A percentile compares a stretch with the other conserved stretches of the same genome.
These are phyloP conservation scores for Dendrobium nobile DNA, from an alignment of 106 monocot species.

Conservation along the genomic window DNA sequence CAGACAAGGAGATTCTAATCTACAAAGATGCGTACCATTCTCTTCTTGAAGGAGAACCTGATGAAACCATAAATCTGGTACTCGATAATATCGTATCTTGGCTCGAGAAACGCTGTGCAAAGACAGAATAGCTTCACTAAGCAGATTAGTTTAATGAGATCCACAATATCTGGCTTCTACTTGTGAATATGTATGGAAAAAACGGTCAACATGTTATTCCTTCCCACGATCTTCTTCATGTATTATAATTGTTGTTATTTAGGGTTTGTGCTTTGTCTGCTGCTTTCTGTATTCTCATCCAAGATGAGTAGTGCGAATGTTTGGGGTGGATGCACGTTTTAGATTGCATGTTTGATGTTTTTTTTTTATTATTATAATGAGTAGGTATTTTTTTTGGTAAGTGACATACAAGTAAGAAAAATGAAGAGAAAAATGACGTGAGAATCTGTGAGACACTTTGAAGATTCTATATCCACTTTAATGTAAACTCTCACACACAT, in stretches of 20 bases:
- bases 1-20: conserved; percentile 58
- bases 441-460: too few relatives aligned
- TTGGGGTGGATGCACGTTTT: too few relatives aligned
- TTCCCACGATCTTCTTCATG: not conserved
- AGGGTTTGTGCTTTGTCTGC: too few relatives aligned
- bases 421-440: too few relatives aligned
- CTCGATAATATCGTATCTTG: conserved; percentile 72
- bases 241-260: not conserved
- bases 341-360: too few relatives aligned
- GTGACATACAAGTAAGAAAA: too few relatives aligned
- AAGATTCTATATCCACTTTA: too few relatives aligned
- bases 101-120: conserved; percentile 40
- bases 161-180: not conserved
- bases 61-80: conserved; percentile 69
- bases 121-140: conserved; percentile 3
- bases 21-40: conserved; percentile 75
- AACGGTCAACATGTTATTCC: not conserved
- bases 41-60: conserved; percentile 84
- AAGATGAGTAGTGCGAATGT: too few relatives aligned
- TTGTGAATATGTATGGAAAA: not conserved
- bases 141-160: not conserved
- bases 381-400: too few relatives aligned
- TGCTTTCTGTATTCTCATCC: too few relatives aligned
- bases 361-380: too few relatives aligned
- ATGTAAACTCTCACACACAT: too few relatives aligned